phyloP scores from a whole-genome alignment of 495 filamentous ascomycete species.

The Neurospora sp. region DNA sequence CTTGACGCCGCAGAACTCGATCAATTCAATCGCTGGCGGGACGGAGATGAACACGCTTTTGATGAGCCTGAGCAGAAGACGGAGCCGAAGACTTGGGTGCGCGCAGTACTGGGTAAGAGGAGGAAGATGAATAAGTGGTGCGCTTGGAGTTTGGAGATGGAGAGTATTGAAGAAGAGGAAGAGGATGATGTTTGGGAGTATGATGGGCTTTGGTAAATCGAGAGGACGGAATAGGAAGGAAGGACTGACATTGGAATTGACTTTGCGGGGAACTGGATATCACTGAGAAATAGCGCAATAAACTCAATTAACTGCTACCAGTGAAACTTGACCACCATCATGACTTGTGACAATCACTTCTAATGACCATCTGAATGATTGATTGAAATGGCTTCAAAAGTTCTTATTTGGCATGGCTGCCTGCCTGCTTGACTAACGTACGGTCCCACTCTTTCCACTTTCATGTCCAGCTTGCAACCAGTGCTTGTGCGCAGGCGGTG shows the following conservation, averaged over 20 bases:
- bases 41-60: neutral
- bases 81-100: neutral
- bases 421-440: neutral
- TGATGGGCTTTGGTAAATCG: neutral
- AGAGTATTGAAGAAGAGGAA: neutral
- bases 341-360: neutral
- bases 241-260: neutral
- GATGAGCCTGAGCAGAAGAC: neutral
- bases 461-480: neutral
- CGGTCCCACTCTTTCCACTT: too few relatives aligned
- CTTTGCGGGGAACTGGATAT: neutral
- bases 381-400: neutral
- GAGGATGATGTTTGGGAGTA: neutral
- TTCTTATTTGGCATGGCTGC: neutral
- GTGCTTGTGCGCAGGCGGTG: neutral
- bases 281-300: neutral
- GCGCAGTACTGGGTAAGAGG: neutral
- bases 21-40: neutral
- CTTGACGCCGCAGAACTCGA: neutral
- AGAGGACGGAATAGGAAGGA: too few relatives aligned
- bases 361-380: neutral
- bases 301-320: neutral
- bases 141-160: neutral
- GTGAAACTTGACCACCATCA: neutral
- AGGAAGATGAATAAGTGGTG: neutral